Conservation (phyloP, 331 rosid genomes). For the Cucumis variabilis region DNA sequence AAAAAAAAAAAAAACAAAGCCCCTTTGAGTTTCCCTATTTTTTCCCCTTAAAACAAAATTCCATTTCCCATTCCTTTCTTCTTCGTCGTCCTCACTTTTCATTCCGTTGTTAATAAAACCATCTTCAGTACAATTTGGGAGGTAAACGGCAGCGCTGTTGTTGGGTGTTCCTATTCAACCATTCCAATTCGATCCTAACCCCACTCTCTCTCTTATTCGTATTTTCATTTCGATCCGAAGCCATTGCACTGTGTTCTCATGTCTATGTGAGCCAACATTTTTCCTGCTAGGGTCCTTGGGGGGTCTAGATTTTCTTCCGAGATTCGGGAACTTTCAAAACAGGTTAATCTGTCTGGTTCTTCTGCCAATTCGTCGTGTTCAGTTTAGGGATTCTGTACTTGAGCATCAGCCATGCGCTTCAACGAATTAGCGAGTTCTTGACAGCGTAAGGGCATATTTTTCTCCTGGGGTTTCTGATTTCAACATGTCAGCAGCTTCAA, state of each 20-base stretch:
- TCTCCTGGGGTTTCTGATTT: slow-evolving; percentile 56
- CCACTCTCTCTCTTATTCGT: not conserved
- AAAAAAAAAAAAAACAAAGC: too few species aligned
- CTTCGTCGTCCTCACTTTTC: not conserved
- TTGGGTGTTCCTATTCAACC: not conserved
- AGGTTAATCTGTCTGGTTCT: not conserved
- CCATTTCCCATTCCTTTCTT: not conserved
- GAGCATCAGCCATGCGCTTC: not conserved
- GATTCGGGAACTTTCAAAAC: not conserved
- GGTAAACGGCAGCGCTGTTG: not conserved
- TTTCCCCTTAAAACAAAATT: too few species aligned
- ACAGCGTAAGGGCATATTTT: slow-evolving; percentile 34
- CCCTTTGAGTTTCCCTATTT: not conserved
- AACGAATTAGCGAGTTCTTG: not conserved
- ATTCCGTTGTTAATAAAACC: not conserved
- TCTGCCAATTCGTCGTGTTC: slow-evolving; percentile 27
- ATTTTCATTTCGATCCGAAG: not conserved
- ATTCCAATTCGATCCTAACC: not conserved
- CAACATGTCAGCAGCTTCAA: slow-evolving; percentile 68
- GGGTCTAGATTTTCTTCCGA: slow-evolving; percentile 20
- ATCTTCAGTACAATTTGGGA: not conserved
- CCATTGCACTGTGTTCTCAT: not conserved
- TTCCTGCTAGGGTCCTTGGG: not conserved
- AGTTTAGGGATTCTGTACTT: slow-evolving; percentile 47
- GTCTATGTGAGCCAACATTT: not conserved